Conservation (phyloP, 148 eudicot genomes). For the Linanthus parryae region DNA sequence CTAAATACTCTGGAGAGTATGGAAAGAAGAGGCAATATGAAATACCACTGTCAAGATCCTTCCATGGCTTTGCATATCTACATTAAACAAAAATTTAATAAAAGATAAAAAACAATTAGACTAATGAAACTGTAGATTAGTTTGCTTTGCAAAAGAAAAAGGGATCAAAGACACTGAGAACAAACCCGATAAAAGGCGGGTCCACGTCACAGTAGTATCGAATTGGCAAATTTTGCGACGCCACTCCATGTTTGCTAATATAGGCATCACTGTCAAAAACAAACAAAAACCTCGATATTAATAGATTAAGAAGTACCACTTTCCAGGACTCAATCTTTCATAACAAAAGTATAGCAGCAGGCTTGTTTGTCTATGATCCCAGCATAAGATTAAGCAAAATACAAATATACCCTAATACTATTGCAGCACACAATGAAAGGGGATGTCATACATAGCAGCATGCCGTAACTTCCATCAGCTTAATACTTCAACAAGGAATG, state of each 20-base stretch:
- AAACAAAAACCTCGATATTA: not conserved
- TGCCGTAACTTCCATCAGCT: too few species aligned
- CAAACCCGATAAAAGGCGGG: constrained; percentile 70
- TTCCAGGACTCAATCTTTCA: too few species aligned
- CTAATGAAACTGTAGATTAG: not conserved
- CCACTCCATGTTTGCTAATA: constrained; percentile 26
- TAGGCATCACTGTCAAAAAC: constrained; percentile 16
- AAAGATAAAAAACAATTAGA: too few species aligned
- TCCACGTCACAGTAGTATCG: constrained; percentile 64
- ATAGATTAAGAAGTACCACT: not conserved
- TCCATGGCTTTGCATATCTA: constrained; percentile 62
- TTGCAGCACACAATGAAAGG: too few species aligned
- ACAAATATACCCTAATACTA: too few species aligned
- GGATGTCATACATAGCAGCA: too few species aligned
- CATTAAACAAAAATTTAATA: constrained; percentile 14
- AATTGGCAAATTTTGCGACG: constrained; percentile 25
- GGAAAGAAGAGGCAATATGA: constrained; percentile 78
- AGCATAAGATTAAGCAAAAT: too few species aligned
- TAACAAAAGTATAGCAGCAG: too few species aligned
- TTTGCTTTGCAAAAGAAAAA: not conserved
- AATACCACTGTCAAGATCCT: constrained; percentile 57
- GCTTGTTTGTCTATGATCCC: too few species aligned
- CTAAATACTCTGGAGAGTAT: constrained; percentile 65
- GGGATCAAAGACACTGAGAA: constrained; percentile 5
- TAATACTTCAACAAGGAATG: too few species aligned